Evolutionary conservation across 768 basidiomycete genomes (phyloP), one percentile per base, ranked within the genome.

Genomic region (Macrocybe gigantea): DNA sequence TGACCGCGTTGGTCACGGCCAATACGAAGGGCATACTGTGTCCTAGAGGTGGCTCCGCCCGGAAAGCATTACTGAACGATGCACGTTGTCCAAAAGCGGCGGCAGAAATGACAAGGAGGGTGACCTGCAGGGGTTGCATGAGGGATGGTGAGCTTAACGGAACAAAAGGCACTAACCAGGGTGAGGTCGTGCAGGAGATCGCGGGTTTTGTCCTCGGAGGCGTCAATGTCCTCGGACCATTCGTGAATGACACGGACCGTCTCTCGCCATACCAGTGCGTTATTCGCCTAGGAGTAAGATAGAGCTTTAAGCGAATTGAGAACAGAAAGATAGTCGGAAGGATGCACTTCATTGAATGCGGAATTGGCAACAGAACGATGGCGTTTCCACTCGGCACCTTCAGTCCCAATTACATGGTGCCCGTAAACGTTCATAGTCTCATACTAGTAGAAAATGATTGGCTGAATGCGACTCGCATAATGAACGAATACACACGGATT

Each of bases 231-330:
- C 10, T 60, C 54, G 40, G 74, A 69, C 74, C 73, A 75, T 51
- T 75, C 70, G 22, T 68, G 53, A 6, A 67, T 49, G 1, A 73
- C 57, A 32, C 65, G 66, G 7, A 67, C 61, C 0, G 70, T 64
- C 52, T 78, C 74, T 11, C 59, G 56, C 77, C 77, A 78, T 5
- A 74, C 75, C n/a, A 77, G 61, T 5, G 71, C 67, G 47, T 71
- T 64, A 33, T 77, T 74, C 8, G 68, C 64, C 75, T 77, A 47
- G 41, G 43, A 44, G 14, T 10, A 38, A 45, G 32, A 22, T 8
- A 22, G 10, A 32, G n/a, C n/a, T 38, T 30, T 11, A 36, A 11
- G 6, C 5, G 10, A 7, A 12, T 11, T 22, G 10, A 11, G 7
- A 15, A 6, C n/a, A 11, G n/a, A 22, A 33, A 12, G 36, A 13